Conservation (phyloP, 345 rosid species). For the Acer saccharum region DNA sequence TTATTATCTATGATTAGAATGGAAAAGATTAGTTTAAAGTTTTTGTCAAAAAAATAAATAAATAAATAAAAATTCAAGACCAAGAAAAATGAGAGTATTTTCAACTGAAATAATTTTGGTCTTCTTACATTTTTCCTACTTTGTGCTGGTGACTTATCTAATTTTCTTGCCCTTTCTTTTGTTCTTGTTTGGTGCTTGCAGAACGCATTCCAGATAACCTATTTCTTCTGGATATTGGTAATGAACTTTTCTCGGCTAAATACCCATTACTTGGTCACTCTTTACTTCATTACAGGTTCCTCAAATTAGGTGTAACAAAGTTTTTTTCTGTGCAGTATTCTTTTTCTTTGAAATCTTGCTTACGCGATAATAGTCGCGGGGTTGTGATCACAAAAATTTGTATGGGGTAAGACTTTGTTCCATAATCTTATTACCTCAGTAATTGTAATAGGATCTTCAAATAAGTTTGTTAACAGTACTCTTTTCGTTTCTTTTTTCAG, state of each 20-base stretch:
- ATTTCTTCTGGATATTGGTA: conserved; percentile 97
- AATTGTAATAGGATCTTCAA: background rate
- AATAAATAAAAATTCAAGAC: too few species aligned
- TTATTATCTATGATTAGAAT: background rate
- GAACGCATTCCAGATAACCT: conserved; percentile 98
- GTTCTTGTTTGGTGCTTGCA: conserved; percentile 35
- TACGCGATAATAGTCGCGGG: conserved; percentile 54
- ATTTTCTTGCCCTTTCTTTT: background rate
- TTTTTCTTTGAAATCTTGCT: conserved; percentile 71
- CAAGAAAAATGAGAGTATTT: too few species aligned
- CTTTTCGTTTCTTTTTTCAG: conserved; percentile 39
- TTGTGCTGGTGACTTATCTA: conserved; percentile 9
- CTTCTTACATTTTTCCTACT: background rate
- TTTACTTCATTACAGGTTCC: background rate
- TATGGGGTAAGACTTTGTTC: conserved; percentile 62
- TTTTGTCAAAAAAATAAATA: too few species aligned
- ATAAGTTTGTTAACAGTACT: background rate
- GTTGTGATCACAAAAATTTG: conserved; percentile 56
- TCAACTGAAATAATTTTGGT: background rate
- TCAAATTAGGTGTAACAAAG: conserved; percentile 3
- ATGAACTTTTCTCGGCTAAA: conserved; percentile 17
- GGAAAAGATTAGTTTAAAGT: conserved; percentile 1
- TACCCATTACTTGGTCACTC: background rate
- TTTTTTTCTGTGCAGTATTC: conserved; percentile 55
- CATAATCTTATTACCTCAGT: background rate